Percentiles rank a stretch among this genome's conserved stretches.
phyloP scores from a whole-genome alignment of 768 basidiomycete genomes.

The Boletellus sp. region DNA sequence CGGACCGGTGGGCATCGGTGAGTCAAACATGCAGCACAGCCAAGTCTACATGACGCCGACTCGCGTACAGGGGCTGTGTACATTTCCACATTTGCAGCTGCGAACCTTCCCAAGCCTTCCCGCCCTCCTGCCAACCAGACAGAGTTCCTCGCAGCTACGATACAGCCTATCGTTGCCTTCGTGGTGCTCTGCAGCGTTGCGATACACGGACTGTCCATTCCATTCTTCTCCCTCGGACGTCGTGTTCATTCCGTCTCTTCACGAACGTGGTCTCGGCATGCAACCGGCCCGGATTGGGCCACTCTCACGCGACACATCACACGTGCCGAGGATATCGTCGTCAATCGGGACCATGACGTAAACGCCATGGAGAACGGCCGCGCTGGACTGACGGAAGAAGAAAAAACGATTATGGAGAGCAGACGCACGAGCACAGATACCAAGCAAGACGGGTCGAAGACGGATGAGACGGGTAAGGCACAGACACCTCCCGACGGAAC shows the following conservation, averaged over 20 bases:
- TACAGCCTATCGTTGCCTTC: constrained; percentile 92
- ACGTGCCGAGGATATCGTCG: constrained; percentile 73
- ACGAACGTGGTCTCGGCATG: constrained; percentile 85
- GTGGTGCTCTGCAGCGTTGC: constrained; percentile 91
- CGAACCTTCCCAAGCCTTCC: constrained; percentile 48
- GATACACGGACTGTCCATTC: constrained; percentile 88
- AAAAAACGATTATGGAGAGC: constrained; percentile 27
- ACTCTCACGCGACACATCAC: constrained; percentile 68
- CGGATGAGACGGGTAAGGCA: constrained; percentile 24
- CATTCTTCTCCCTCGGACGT: constrained; percentile 87
- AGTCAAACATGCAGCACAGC: constrained; percentile 10
- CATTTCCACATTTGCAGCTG: constrained; percentile 79
- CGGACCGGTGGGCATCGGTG: constrained; percentile 80
- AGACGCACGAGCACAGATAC: constrained; percentile 15
- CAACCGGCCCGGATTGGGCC: constrained; percentile 77
- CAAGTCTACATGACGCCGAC: constrained; percentile 1
- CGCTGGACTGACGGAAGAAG: constrained; percentile 26
- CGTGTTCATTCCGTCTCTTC: constrained; percentile 79
- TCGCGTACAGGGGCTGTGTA: constrained; percentile 71
- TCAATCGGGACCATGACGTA: constrained; percentile 68
- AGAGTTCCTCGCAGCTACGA: constrained; percentile 64
- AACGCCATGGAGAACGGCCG: constrained; percentile 51
- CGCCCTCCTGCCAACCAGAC: constrained; percentile 52
- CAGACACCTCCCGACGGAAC: constrained; percentile 46
- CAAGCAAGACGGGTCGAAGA: constrained; percentile 8